These are phyloP conservation scores for Chrysosporium queenslandicum DNA, from an alignment of 2,329 filamentous ascomycete genomes.

Conservation along the genomic window DNA sequence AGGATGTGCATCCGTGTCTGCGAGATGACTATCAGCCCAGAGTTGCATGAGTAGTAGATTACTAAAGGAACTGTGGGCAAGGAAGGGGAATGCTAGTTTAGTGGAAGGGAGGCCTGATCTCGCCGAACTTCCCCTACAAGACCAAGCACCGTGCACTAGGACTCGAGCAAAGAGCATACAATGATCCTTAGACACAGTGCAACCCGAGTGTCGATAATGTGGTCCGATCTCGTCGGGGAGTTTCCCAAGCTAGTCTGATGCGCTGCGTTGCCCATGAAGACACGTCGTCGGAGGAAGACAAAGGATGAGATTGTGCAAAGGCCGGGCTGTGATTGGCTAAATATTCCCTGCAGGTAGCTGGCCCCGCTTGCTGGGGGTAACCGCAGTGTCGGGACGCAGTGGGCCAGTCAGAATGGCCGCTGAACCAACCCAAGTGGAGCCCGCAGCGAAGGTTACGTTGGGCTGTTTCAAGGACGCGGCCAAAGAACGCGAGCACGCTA, in stretches of 20 bases:
- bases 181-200: no score
- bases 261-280: not conserved
- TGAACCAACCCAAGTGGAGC: not conserved
- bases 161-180: not conserved
- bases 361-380: constrained; percentile 13
- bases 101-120: not conserved
- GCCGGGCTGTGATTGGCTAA: constrained; percentile 9
- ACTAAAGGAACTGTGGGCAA: not conserved
- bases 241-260: not conserved
- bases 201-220: no score
- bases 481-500: not conserved
- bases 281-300: constrained; percentile 10
- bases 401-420: constrained; percentile 7
- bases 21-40: no score
- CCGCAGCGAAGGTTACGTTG: constrained; percentile 8
- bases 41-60: not conserved
- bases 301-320: constrained; percentile 13
- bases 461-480: constrained; percentile 7
- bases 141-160: not conserved
- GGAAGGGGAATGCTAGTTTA: not conserved
- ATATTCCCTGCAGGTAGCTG: constrained; percentile 11
- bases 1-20: not conserved
- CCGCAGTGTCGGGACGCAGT: constrained; percentile 12
- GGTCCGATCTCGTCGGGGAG: no score
- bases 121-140: no score